Conservation (phyloP, 2,329 filamentous ascomycete species). For the Pseudocercospora fuligena region DNA sequence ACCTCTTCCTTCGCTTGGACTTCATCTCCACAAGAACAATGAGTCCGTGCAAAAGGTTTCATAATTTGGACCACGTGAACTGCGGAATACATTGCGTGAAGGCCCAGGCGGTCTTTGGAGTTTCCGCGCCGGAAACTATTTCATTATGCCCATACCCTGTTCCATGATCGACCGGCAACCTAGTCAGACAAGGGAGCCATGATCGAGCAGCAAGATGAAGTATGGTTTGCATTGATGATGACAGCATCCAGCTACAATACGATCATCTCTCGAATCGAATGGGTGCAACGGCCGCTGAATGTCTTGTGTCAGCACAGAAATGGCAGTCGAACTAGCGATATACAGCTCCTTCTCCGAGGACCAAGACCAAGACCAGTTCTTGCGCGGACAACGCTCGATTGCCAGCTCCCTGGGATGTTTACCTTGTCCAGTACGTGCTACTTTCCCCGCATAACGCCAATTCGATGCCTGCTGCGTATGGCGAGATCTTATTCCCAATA, state of each 20-base stretch:
- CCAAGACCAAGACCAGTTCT: too few species aligned
- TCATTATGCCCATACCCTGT: not conserved
- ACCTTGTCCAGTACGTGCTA: not conserved
- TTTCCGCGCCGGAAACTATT: not conserved
- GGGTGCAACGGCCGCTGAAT: too few species aligned
- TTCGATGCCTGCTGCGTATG: not conserved
- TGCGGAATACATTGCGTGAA: too few species aligned
- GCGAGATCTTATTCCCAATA: not conserved
- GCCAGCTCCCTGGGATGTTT: not conserved
- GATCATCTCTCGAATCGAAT: too few species aligned
- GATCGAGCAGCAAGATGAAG: not conserved
- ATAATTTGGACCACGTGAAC: too few species aligned
- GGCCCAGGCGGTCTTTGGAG: not conserved
- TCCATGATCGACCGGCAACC: not conserved
- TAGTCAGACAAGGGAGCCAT: not conserved
- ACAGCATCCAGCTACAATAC: too few species aligned
- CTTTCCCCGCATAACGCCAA: not conserved
- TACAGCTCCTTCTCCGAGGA: too few species aligned
- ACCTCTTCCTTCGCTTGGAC: too few species aligned
- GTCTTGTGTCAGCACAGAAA: too few species aligned
- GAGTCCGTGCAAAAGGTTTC: too few species aligned
- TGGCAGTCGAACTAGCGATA: too few species aligned
- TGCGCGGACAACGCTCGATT: not conserved
- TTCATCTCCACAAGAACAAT: too few species aligned
- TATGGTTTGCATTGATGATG: not conserved